Evolutionary conservation across 2,329 filamentous ascomycete species (phyloP), one percentile per base, ranked within the genome.

Genomic region (Ilyonectria sp.): DNA sequence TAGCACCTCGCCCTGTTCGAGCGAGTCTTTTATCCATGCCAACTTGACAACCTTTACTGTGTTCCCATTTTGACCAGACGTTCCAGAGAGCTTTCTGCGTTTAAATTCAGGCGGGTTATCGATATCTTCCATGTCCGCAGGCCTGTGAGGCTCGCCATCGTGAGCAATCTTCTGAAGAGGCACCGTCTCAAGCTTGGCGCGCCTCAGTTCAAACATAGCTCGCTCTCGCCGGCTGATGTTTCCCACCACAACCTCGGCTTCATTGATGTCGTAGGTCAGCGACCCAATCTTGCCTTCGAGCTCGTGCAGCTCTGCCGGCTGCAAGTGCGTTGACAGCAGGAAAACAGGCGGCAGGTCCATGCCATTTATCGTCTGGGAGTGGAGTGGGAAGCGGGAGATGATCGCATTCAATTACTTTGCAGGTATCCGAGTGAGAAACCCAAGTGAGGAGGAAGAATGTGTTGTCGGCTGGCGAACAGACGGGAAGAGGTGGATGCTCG

Each of bases 161-260:
- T 23, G 37, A 37, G 15, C 21, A 19, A 35, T 31, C n/a, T 61
- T 44, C 31, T n/a, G 31, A 26, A 76, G 26, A 7, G 77, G 88
- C 61, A 88, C 84, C 0, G 90, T 90, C 46, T 81, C 78, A 2
- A 97, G 73, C 15, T 90, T 91, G 52, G 89, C 86, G 7, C 89
- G 86, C 60, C 93, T 87, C 68, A 98, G 83, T 80, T 98, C 95
- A 73, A 97, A 91, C 53, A 88, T 85, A 1, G 94, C 94, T 19
- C 95, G 87, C 74, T 90, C 87, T 70, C 89, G 91, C 62, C 89
- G 91, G 1, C 86, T 85, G 37, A 97, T 86, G 71, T 91, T 93
- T 2, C 93, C 94, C 33, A 98, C 78, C 2, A 97, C 85, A 3
- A 98, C 79, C 5, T 88, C 85, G 1, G 94, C 94, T 79, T 95